These are phyloP conservation scores for Alternaria postmessia DNA, from an alignment of 2,329 filamentous ascomycete species.

Conservation along the genomic window DNA sequence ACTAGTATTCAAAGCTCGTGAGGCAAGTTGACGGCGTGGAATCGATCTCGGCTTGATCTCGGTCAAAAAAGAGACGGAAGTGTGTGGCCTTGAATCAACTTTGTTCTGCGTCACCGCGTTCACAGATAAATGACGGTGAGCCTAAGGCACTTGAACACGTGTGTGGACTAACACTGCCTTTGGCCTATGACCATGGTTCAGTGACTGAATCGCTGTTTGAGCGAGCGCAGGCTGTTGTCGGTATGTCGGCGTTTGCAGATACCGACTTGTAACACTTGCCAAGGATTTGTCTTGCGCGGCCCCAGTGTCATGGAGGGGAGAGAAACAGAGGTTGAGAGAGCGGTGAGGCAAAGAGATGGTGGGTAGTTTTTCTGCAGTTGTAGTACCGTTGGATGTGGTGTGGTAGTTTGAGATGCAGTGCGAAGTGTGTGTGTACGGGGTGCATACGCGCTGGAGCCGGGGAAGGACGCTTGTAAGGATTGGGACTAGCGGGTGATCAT, in stretches of 20 bases:
- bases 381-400: neutral
- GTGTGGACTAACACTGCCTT: neutral
- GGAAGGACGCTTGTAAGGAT: neutral
- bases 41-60: neutral
- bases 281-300: conserved; percentile 3
- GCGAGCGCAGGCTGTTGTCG: conserved; percentile 9
- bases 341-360: conserved; percentile 5
- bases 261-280: conserved; percentile 15
- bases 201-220: neutral
- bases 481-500: neutral
- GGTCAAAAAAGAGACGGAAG: neutral
- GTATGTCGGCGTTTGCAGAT: conserved; percentile 15
- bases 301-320: neutral
- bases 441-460: neutral
- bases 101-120: neutral
- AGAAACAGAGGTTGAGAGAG: neutral
- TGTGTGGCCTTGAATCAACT: neutral
- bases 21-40: conserved; percentile 3
- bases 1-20: neutral
- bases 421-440: neutral
- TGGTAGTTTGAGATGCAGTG: conserved; percentile 1
- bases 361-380: neutral
- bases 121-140: neutral
- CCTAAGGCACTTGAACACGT: neutral
- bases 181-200: conserved; percentile 1